Conservation (phyloP, 2,329 filamentous ascomycete genomes). For the Colletotrichum gloeosporioides region DNA sequence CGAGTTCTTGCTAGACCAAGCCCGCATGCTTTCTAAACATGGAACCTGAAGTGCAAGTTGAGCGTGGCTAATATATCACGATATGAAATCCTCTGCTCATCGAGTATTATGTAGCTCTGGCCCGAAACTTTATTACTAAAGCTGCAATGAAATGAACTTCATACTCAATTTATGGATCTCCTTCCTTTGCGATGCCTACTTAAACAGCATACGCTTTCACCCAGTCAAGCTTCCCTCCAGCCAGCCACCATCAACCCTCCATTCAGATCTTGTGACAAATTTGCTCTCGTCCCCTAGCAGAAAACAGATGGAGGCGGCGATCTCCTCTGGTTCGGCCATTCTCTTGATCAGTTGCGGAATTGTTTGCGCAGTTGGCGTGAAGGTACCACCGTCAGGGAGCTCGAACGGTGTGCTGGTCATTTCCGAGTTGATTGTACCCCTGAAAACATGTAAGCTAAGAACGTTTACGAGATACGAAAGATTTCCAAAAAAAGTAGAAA, state of each 20-base stretch:
- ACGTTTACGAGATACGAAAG: not conserved
- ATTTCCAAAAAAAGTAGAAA: not conserved
- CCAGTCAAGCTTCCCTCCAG: slow-evolving; percentile 46
- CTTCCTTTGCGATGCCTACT: not conserved
- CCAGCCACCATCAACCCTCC: slow-evolving; percentile 34
- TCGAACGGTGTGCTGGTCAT: slow-evolving; percentile 32
- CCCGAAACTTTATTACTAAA: not conserved
- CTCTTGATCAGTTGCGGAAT: slow-evolving; percentile 31
- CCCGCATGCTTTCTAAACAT: not conserved
- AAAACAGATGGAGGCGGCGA: slow-evolving; percentile 33
- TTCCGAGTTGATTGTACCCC: slow-evolving; percentile 30
- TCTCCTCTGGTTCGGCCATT: slow-evolving; percentile 31
- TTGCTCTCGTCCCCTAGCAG: slow-evolving; percentile 36
- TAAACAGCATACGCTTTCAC: not conserved
- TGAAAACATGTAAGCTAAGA: not conserved
- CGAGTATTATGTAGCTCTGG: not conserved
- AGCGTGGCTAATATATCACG: not conserved
- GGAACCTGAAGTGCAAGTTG: not conserved
- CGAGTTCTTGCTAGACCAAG: not conserved
- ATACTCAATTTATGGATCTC: not conserved
- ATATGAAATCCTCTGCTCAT: not conserved
- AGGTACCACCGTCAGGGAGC: slow-evolving; percentile 21
- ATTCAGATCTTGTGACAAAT: slow-evolving; percentile 28
- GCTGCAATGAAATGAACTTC: not conserved
- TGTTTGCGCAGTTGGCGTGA: slow-evolving; percentile 3